Conservation (phyloP, 306 rosid genomes). For the Prunus fruticosa region DNA sequence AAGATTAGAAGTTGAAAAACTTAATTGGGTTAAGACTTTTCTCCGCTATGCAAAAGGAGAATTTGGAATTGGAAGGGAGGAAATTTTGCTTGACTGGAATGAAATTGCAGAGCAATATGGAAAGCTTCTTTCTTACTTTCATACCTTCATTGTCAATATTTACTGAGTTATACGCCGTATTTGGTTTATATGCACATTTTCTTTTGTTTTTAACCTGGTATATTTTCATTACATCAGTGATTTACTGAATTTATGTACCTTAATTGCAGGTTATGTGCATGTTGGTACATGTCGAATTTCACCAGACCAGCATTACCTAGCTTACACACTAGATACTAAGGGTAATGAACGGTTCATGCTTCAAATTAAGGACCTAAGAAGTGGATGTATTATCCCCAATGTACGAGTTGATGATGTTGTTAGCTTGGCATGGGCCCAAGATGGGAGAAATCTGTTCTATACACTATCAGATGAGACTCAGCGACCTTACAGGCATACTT, state of each 20-base stretch:
- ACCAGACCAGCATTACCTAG: slow-evolving; percentile 80
- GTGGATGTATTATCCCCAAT: slow-evolving; percentile 52
- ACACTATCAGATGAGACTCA: slow-evolving; percentile 80
- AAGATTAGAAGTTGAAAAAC: slow-evolving; percentile 35
- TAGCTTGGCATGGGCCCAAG: slow-evolving; percentile 88
- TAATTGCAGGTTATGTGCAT: slow-evolving; percentile 77
- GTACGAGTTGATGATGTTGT: slow-evolving; percentile 53
- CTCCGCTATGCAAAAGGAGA: slow-evolving; percentile 30
- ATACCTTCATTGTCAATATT: neutral
- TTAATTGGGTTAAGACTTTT: slow-evolving; percentile 43
- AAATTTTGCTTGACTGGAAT: slow-evolving; percentile 88
- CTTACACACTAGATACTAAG: slow-evolving; percentile 71
- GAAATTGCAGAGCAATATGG: slow-evolving; percentile 77
- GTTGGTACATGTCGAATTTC: slow-evolving; percentile 89
- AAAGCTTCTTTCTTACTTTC: slow-evolving; percentile 24
- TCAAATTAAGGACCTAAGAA: slow-evolving; percentile 76
- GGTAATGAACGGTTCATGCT: slow-evolving; percentile 76
- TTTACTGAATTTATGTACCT: neutral
- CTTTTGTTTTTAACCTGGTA: neutral
- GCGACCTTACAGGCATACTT: slow-evolving; percentile 78
- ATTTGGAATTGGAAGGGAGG: slow-evolving; percentile 38
- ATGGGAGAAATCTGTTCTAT: slow-evolving; percentile 61
- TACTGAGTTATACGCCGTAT: neutral
- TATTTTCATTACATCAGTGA: neutral
- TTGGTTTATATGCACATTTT: neutral